Conservation (phyloP, 73 alveolate genomes). For the Paramecium sexaurelia region DNA sequence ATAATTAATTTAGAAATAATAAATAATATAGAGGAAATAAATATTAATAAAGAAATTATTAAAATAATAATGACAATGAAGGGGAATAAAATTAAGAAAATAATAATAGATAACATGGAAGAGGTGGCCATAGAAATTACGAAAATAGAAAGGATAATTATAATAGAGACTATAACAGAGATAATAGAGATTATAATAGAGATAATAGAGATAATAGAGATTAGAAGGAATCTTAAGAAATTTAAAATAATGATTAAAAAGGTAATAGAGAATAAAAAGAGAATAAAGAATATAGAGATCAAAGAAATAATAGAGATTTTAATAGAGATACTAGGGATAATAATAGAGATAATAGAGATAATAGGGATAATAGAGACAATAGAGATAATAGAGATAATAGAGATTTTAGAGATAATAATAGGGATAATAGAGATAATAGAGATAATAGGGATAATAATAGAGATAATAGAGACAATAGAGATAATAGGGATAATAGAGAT, state of each 20-base stretch:
- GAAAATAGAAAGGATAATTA: neutral
- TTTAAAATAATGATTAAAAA: neutral
- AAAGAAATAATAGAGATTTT: neutral
- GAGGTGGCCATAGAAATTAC: neutral
- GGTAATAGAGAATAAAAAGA: neutral
- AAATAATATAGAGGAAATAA: conserved; percentile 13
- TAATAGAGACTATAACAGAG: neutral
- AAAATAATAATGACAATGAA: neutral
- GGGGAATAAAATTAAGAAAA: neutral
- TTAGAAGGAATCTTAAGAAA: too few relatives aligned
- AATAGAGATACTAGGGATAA: neutral
- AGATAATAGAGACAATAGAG: neutral
- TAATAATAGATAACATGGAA: neutral
- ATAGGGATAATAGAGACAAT: neutral
- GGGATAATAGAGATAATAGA: neutral
- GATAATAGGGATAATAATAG: neutral
- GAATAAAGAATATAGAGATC: neutral
- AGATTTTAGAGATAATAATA: neutral
- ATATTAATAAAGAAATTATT: neutral
- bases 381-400: too few relatives aligned
- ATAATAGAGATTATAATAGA: neutral
- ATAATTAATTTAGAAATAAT: neutral
- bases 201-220: neutral
- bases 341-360: neutral
- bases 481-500: neutral